phyloP scores from a whole-genome alignment of 2,329 filamentous ascomycete genomes.

The Seiridium cupressi region DNA sequence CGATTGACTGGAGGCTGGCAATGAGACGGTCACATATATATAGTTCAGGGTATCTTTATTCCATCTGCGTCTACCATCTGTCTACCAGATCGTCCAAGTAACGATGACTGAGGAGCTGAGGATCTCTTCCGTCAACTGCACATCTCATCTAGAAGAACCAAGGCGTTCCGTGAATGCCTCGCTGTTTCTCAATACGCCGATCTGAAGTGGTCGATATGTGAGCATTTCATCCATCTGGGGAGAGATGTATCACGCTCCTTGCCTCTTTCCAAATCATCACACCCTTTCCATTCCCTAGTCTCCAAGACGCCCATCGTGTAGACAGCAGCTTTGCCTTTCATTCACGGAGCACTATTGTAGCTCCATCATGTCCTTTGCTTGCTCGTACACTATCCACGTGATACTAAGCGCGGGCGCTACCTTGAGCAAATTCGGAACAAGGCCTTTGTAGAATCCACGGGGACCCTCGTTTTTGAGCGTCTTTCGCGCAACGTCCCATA shows the following conservation, averaged over 20 bases:
- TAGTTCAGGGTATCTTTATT: background rate
- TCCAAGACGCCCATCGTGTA: background rate
- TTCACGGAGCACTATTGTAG: background rate
- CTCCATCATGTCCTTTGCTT: constrained; percentile 62
- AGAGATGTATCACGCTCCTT: background rate
- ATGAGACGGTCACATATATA: too few species aligned
- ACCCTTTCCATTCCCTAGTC: background rate
- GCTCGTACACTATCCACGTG: constrained; percentile 91
- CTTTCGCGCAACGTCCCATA: constrained; percentile 82
- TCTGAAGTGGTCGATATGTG: background rate
- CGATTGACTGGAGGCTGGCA: too few species aligned
- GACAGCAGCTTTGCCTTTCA: background rate
- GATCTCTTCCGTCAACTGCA: background rate
- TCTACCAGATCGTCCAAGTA: background rate
- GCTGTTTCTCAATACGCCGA: background rate
- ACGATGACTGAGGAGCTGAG: background rate
- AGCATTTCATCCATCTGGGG: background rate
- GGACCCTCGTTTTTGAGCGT: constrained; percentile 82
- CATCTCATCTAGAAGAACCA: background rate
- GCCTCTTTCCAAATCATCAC: background rate
- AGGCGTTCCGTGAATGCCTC: background rate
- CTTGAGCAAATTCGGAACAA: constrained; percentile 94
- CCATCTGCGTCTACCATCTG: background rate
- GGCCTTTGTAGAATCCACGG: constrained; percentile 86
- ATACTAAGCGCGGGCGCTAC: constrained; percentile 95